Evolutionary conservation across 2,329 filamentous ascomycete genomes (phyloP).

Genomic region (Dichotomopilus funicola): DNA sequence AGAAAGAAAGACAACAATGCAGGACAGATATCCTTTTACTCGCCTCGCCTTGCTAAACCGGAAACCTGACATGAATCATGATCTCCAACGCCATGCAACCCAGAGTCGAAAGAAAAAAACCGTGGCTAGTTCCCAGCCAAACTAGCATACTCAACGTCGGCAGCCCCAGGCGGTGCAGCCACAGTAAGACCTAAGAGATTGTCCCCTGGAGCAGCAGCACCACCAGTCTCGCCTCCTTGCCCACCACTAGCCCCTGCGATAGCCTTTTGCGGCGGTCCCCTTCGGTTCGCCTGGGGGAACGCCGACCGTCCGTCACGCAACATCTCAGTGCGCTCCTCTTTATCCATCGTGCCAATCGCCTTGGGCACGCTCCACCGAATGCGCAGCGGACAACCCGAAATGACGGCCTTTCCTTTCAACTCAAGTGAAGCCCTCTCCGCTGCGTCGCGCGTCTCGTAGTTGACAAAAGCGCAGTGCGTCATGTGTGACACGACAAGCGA

Average conservation of each 20-base stretch:
- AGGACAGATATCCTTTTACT: conserved; percentile 10
- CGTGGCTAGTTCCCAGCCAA: conserved; percentile 53
- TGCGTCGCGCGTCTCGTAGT: conserved; percentile 76
- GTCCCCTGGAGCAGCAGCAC: conserved; percentile 22
- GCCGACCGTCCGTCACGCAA: conserved; percentile 67
- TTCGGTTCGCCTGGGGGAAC: conserved; percentile 41
- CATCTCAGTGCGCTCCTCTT: conserved; percentile 75
- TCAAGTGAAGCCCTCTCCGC: conserved; percentile 81
- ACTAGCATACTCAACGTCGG: conserved; percentile 78
- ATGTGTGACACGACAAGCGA: conserved; percentile 94
- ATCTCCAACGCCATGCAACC: conserved; percentile 24
- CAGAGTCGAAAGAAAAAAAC: conserved; percentile 22
- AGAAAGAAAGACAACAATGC: conserved; percentile 2
- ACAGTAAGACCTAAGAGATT: conserved; percentile 40
- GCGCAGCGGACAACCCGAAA: conserved; percentile 82
- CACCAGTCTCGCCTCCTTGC: conserved; percentile 19
- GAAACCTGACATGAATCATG: background rate
- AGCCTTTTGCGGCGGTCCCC: conserved; percentile 26
- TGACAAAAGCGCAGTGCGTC: conserved; percentile 94
- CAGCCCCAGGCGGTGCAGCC: conserved; percentile 71
- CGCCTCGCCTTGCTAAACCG: background rate
- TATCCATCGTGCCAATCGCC: conserved; percentile 84
- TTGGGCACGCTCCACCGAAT: conserved; percentile 92
- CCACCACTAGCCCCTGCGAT: conserved; percentile 27
- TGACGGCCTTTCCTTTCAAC: conserved; percentile 81